phyloP scores from a whole-genome alignment of 2,329 filamentous ascomycete genomes.

The Chaetomiaceae sp. region DNA sequence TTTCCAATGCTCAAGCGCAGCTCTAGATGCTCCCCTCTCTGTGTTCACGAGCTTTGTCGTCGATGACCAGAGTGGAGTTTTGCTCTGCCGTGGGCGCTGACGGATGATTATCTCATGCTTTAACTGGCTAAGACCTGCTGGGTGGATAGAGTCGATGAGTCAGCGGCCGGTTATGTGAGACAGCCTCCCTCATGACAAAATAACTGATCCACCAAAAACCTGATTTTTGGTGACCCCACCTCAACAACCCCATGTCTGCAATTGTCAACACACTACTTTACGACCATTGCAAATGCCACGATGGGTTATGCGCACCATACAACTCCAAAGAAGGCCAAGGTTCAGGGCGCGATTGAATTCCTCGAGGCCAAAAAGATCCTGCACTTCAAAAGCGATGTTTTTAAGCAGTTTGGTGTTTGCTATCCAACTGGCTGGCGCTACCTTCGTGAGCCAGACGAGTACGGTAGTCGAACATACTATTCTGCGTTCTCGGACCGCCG shows the following conservation, averaged over 20 bases:
- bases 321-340: neutral
- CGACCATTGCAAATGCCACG: too few relatives aligned
- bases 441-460: neutral
- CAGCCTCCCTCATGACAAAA: too few relatives aligned
- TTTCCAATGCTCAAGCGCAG: neutral
- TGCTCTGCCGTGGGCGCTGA: constrained; percentile 10
- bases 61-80: constrained; percentile 4
- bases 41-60: neutral
- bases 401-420: neutral
- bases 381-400: neutral
- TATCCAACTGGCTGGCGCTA: neutral
- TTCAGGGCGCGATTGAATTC: neutral
- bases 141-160: too few relatives aligned
- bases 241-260: too few relatives aligned
- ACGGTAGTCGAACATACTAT: neutral
- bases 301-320: too few relatives aligned
- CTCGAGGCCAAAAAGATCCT: neutral
- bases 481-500: neutral
- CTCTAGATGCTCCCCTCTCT: neutral
- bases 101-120: constrained; percentile 19
- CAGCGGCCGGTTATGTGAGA: too few relatives aligned
- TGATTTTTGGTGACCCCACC: too few relatives aligned
- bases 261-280: too few relatives aligned
- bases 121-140: neutral
- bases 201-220: too few relatives aligned